Evolutionary conservation across 352 stramenopile genomes (phyloP).

Genomic region (Globisporangium sylvaticum): DNA sequence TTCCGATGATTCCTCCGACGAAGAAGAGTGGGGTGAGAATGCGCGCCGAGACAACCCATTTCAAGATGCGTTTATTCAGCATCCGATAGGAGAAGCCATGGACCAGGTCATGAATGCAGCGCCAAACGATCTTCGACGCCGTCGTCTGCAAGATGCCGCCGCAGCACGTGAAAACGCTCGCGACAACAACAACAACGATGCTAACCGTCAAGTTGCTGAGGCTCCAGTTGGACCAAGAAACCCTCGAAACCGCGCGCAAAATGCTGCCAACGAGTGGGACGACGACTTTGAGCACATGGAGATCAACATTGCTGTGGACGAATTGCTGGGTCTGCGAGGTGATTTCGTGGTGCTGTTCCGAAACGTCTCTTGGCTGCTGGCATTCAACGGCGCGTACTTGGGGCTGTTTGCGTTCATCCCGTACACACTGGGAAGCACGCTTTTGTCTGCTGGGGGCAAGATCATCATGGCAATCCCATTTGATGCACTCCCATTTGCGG

Average conservation of each 20-base stretch:
- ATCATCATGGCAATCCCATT: conserved; percentile 54
- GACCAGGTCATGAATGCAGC: conserved; percentile 15
- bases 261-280: conserved; percentile 59
- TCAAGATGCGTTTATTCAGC: conserved; percentile 38
- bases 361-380: conserved; percentile 96
- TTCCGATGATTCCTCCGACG: conserved; percentile 54
- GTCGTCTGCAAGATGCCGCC: conserved; percentile 15
- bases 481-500: conserved; percentile 20
- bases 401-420: conserved; percentile 96
- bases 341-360: conserved; percentile 92
- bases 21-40: conserved; percentile 32
- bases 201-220: conserved; percentile 7
- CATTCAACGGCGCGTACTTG: conserved; percentile 97
- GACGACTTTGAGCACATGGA: conserved; percentile 91
- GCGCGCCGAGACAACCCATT: conserved; percentile 28
- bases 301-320: conserved; percentile 95
- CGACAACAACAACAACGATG: conserved; percentile 13
- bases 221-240: conserved; percentile 24
- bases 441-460: conserved; percentile 68
- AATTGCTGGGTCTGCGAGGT: conserved; percentile 95
- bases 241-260: conserved; percentile 26
- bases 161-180: background rate
- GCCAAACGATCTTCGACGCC: conserved; percentile 37
- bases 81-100: conserved; percentile 27
- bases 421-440: conserved; percentile 90